These are phyloP conservation scores for Xylaria sp. DNA, from an alignment of 2,329 filamentous ascomycete genomes.

Conservation along the genomic window DNA sequence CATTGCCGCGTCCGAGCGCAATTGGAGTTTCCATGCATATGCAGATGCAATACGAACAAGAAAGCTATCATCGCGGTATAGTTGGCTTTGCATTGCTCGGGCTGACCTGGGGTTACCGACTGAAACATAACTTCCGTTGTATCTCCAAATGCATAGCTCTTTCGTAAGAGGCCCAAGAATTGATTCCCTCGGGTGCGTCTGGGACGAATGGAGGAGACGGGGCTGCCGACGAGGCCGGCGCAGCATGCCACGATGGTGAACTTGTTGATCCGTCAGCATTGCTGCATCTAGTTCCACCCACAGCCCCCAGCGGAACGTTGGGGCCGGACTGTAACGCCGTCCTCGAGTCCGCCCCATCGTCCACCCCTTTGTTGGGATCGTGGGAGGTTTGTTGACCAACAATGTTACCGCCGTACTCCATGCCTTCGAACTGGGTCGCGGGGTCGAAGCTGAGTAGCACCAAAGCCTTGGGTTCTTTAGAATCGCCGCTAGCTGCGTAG, in stretches of 20 bases:
- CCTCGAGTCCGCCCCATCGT: not conserved
- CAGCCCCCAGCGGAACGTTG: slow-evolving; percentile 22
- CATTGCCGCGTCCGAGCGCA: not conserved
- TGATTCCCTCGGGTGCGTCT: not conserved
- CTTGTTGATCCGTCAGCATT: not conserved
- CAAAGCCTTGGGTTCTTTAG: slow-evolving; percentile 39
- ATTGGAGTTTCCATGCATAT: slow-evolving; percentile 8
- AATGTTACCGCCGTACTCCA: slow-evolving; percentile 37
- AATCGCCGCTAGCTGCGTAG: slow-evolving; percentile 41
- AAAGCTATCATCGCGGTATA: slow-evolving; percentile 1
- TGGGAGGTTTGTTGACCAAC: slow-evolving; percentile 34
- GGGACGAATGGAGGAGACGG: slow-evolving; percentile 1
- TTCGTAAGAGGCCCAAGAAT: slow-evolving; percentile 23
- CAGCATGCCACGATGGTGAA: slow-evolving; percentile 9
- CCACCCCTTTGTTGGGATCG: slow-evolving; percentile 6
- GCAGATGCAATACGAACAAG: slow-evolving; percentile 2
- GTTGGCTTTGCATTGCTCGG: not conserved
- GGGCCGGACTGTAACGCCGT: slow-evolving; percentile 24
- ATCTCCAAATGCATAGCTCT: slow-evolving; percentile 32
- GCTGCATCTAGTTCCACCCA: not conserved
- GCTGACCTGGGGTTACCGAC: slow-evolving; percentile 9
- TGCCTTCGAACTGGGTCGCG: slow-evolving; percentile 39
- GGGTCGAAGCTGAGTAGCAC: slow-evolving; percentile 48
- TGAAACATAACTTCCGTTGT: slow-evolving; percentile 26
- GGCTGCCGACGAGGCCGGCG: slow-evolving; percentile 3